Evolutionary conservation across 192 early-diverging fungal genomes (phyloP).

Genomic region (Podila minutissima): DNA sequence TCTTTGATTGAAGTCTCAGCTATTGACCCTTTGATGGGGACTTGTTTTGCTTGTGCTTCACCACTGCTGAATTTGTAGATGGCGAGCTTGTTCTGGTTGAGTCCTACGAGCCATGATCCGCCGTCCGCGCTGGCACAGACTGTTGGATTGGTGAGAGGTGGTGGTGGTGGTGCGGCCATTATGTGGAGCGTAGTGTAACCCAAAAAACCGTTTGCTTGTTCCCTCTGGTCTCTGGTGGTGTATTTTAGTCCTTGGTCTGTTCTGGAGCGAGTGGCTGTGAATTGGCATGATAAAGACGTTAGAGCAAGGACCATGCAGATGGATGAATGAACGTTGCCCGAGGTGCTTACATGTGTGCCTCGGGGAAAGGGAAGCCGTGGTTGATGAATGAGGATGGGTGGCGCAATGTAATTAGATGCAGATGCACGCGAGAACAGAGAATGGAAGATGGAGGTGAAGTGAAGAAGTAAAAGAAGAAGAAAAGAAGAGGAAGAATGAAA

Average conservation of each 20-base stretch:
- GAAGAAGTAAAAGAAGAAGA: no score
- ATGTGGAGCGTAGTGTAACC: not conserved
- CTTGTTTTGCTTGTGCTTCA: not conserved
- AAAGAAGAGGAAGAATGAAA: not conserved
- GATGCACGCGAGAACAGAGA: not conserved
- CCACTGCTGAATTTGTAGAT: not conserved
- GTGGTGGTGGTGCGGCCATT: not conserved
- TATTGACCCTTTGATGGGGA: not conserved
- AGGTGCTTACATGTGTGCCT: not conserved
- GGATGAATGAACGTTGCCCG: not conserved
- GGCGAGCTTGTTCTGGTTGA: not conserved
- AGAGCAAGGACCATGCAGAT: not conserved
- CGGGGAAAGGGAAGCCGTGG: not conserved
- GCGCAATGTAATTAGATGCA: no score
- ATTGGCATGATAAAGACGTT: not conserved
- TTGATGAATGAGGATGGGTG: no score
- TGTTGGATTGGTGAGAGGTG: not conserved
- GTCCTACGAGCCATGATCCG: conserved; percentile 5
- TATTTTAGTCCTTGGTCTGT: not conserved
- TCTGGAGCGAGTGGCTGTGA: not conserved
- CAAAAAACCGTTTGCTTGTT: not conserved
- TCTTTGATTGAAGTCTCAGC: not conserved
- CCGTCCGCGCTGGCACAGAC: conserved; percentile 1
- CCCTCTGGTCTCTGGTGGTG: not conserved
- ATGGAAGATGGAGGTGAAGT: no score